Evolutionary conservation across 345 rosid genomes (phyloP).

Genomic region (Eucalyptus pauciflora): DNA sequence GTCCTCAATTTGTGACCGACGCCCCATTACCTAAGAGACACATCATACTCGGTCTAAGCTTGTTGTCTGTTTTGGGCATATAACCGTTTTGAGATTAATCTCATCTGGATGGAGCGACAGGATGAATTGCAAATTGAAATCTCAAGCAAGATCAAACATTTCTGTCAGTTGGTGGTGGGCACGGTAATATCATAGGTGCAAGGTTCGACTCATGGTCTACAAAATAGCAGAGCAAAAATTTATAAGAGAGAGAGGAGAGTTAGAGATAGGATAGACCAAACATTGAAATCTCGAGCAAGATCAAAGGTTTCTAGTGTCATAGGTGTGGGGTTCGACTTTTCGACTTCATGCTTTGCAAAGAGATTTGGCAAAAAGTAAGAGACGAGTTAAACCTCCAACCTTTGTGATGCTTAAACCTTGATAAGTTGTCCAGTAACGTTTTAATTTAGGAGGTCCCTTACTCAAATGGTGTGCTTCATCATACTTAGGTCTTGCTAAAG

Average conservation of each 20-base stretch:
- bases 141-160: not conserved
- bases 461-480: not conserved
- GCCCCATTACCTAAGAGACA: not conserved
- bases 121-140: not conserved
- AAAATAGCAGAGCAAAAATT: not conserved
- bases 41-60: not conserved
- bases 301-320: too few relatives aligned
- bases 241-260: not conserved
- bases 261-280: not conserved
- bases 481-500: not conserved
- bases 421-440: not conserved
- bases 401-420: not conserved
- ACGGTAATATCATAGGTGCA: not conserved
- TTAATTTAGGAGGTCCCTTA: not conserved
- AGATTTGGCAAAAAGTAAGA: not conserved
- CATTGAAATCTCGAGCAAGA: not conserved
- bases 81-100: not conserved
- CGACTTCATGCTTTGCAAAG: not conserved
- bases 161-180: too few relatives aligned
- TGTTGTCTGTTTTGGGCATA: not conserved
- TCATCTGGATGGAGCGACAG: not conserved
- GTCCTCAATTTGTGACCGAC: not conserved
- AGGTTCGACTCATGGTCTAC: not conserved
- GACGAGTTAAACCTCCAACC: not conserved
- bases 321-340: not conserved